Conservation (phyloP, 2,329 filamentous ascomycete genomes). For the Fusarium oxysporum region DNA sequence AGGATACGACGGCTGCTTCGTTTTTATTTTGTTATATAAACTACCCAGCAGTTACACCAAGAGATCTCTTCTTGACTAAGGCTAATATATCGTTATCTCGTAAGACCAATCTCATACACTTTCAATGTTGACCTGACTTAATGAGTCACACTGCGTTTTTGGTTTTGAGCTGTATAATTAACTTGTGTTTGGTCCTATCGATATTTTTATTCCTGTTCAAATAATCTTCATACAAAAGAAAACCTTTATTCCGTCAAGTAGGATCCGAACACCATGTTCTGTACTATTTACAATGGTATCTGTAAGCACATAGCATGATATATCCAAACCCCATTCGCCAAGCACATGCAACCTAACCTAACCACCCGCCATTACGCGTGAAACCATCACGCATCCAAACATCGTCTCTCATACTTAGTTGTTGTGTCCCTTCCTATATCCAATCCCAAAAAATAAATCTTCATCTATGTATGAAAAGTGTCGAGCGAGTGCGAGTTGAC, state of each 20-base stretch:
- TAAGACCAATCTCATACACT: neutral
- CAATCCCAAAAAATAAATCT: conserved; percentile 8
- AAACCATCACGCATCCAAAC: conserved; percentile 36
- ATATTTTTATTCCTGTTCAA: neutral
- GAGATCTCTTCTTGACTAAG: neutral
- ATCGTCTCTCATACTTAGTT: conserved; percentile 32
- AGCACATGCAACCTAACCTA: conserved; percentile 16
- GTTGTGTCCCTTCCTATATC: conserved; percentile 20
- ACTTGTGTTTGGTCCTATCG: neutral
- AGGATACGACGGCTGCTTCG: too few relatives aligned
- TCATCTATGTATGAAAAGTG: conserved; percentile 28
- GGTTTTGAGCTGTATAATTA: neutral
- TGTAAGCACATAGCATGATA: conserved; percentile 36
- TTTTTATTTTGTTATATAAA: neutral
- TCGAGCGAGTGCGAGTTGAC: conserved; percentile 28
- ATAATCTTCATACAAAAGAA: conserved; percentile 1
- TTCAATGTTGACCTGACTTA: neutral
- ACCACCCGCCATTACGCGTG: conserved; percentile 26
- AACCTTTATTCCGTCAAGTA: conserved; percentile 21
- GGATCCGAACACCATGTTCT: conserved; percentile 29
- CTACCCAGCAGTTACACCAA: neutral
- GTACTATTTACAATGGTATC: conserved; percentile 38
- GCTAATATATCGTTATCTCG: neutral
- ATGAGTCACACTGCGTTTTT: neutral
- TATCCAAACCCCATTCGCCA: conserved; percentile 44